Conservation (phyloP, 805 yeast genomes). For the Starmerella sp. region DNA sequence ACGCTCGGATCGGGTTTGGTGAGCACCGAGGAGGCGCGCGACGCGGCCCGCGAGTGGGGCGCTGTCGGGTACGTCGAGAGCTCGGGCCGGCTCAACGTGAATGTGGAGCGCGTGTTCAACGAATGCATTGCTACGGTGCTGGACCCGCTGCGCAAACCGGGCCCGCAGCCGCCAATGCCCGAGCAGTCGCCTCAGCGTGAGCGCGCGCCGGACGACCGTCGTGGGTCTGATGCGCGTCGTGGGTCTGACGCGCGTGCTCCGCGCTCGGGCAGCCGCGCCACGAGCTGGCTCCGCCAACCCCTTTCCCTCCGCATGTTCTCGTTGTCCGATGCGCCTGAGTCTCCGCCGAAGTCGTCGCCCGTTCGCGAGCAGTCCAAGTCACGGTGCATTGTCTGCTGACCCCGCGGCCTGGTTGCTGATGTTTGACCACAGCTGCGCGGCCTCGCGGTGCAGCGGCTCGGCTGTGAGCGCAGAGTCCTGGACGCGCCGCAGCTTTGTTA, state of each 20-base stretch:
- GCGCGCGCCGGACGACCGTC: neutral
- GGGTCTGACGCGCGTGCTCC: neutral
- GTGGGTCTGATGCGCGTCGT: no score
- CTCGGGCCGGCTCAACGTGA: constrained; percentile 73
- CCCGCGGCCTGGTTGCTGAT: neutral
- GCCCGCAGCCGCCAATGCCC: neutral
- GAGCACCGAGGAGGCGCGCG: constrained; percentile 66
- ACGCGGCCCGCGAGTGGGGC: constrained; percentile 78
- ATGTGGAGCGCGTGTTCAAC: constrained; percentile 85
- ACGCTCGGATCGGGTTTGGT: constrained; percentile 76
- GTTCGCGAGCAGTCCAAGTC: neutral
- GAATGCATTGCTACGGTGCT: constrained; percentile 46
- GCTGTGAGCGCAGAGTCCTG: constrained; percentile 4
- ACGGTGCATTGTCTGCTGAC: neutral
- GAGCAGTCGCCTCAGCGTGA: neutral
- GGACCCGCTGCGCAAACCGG: neutral
- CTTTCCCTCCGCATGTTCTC: neutral
- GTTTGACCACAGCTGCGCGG: constrained; percentile 2
- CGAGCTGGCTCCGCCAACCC: neutral
- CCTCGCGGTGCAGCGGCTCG: constrained; percentile 5
- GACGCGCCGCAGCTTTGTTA: constrained; percentile 6
- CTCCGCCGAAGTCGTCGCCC: neutral
- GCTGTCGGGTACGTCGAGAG: constrained; percentile 79
- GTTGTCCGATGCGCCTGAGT: neutral
- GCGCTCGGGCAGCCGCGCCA: neutral